A percentile compares a stretch with the other conserved stretches of the same genome.
Conservation (phyloP, 2,329 filamentous ascomycete species). For the Davidsoniella virescens region DNA sequence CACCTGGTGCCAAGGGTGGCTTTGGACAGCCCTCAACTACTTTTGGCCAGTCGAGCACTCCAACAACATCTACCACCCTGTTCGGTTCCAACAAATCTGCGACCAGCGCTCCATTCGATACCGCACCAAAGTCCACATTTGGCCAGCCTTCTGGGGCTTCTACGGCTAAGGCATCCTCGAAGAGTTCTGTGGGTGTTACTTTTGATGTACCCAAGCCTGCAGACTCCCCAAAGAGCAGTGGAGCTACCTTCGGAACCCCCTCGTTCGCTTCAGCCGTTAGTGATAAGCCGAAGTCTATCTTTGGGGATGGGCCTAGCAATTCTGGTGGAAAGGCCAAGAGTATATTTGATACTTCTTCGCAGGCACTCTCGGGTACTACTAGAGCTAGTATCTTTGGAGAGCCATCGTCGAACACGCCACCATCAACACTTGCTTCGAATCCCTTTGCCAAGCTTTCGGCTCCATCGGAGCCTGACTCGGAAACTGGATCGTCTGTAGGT, state of each 20-base stretch:
- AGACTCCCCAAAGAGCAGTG: too few species aligned
- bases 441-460: slow-evolving; percentile 8
- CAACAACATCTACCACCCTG: neutral
- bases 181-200: too few species aligned
- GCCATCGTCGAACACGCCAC: slow-evolving; percentile 12
- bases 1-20: neutral
- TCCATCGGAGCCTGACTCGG: slow-evolving; percentile 7
- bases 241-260: too few species aligned
- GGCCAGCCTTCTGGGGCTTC: neutral
- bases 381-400: slow-evolving; percentile 13
- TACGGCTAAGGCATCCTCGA: too few species aligned
- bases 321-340: slow-evolving; percentile 4
- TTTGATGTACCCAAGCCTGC: too few species aligned
- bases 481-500: neutral
- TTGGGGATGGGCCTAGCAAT: neutral
- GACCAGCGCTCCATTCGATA: neutral
- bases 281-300: neutral
- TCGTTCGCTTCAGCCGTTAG: too few species aligned
- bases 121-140: neutral
- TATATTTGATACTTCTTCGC: slow-evolving; percentile 5
- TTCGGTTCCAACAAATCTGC: neutral
- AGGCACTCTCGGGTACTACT: slow-evolving; percentile 2
- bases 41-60: neutral
- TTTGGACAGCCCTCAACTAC: neutral
- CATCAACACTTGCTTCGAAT: slow-evolving; percentile 1